Percentiles rank a stretch among this genome's conserved stretches.
Conservation (phyloP, 345 rosid species). For the Streptanthus diversifolius region DNA sequence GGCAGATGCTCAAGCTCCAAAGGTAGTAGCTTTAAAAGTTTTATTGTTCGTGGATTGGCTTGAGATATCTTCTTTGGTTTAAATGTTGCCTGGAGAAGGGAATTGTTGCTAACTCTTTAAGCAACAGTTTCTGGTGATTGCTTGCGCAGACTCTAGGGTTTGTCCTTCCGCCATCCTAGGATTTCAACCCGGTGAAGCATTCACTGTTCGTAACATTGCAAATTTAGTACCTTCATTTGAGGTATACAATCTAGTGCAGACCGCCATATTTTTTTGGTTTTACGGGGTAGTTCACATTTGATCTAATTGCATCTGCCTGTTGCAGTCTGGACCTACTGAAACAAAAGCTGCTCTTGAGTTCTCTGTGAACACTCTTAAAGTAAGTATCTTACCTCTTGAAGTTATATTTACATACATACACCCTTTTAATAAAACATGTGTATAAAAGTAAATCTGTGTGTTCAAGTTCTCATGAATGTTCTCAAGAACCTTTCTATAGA, state of each 20-base stretch:
- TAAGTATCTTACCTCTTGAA: constrained; percentile 36
- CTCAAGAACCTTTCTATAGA: not conserved
- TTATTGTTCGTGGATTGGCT: not conserved
- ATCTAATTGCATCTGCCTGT: constrained; percentile 14
- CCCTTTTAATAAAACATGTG: not conserved
- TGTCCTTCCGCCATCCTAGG: constrained; percentile 88
- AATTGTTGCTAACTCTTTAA: constrained; percentile 28
- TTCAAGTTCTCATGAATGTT: not conserved
- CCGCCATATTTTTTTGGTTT: not conserved
- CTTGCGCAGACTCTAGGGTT: constrained; percentile 98
- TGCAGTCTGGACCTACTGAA: constrained; percentile 86
- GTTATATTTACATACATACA: not conserved
- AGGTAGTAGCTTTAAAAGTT: constrained; percentile 51
- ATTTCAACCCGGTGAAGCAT: constrained; percentile 97
- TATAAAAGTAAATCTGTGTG: not conserved
- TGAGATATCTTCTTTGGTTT: constrained; percentile 1
- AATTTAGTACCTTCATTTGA: constrained; percentile 83
- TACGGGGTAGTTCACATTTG: constrained; percentile 4
- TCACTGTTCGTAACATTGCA: constrained; percentile 83
- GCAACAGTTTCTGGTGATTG: constrained; percentile 89
- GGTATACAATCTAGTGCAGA: constrained; percentile 40
- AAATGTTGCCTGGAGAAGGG: constrained; percentile 4
- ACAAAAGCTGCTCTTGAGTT: constrained; percentile 95
- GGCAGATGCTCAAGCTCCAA: constrained; percentile 75
- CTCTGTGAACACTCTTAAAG: constrained; percentile 76